Evolutionary conservation across 352 stramenopile species (phyloP).

Genomic region (Phytophthora multivora): DNA sequence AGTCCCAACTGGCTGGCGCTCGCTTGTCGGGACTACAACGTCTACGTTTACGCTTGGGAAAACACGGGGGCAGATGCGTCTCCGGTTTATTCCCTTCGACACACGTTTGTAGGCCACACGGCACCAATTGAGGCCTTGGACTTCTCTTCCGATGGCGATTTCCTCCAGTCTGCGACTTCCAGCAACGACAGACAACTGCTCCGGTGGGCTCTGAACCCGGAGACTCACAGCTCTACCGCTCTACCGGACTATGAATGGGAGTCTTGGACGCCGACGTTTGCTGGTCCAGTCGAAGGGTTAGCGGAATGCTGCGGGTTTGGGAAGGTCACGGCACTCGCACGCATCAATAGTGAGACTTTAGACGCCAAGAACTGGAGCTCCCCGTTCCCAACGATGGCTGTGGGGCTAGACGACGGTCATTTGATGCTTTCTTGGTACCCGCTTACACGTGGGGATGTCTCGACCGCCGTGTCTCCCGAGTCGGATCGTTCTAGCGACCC

Average conservation of each 20-base stretch:
- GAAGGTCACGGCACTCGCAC: slow-evolving; percentile 39
- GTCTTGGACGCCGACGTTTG: slow-evolving; percentile 59
- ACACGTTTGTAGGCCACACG: slow-evolving; percentile 73
- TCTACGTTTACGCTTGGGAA: slow-evolving; percentile 73
- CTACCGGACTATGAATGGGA: slow-evolving; percentile 51
- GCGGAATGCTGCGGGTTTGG: slow-evolving; percentile 39
- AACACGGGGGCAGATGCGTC: slow-evolving; percentile 13
- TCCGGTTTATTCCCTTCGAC: slow-evolving; percentile 42
- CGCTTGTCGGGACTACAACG: slow-evolving; percentile 69
- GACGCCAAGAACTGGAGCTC: slow-evolving; percentile 43
- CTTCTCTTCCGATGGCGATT: slow-evolving; percentile 61
- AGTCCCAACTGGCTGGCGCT: slow-evolving; percentile 38
- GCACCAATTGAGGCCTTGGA: slow-evolving; percentile 67
- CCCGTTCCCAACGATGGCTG: slow-evolving; percentile 47
- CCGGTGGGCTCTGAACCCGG: slow-evolving; percentile 56
- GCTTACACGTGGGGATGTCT: slow-evolving; percentile 41
- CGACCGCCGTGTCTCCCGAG: not conserved
- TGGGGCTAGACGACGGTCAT: slow-evolving; percentile 54
- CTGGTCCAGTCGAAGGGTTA: slow-evolving; percentile 55
- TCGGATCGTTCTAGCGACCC: slow-evolving; percentile 7
- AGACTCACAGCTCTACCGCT: not conserved
- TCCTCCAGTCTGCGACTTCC: slow-evolving; percentile 69
- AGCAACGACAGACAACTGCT: slow-evolving; percentile 65
- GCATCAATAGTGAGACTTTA: slow-evolving; percentile 40
- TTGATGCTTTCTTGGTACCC: slow-evolving; percentile 80